These are phyloP conservation scores for Lepidopterella palustris DNA, from an alignment of 495 filamentous ascomycete species.

Conservation along the genomic window DNA sequence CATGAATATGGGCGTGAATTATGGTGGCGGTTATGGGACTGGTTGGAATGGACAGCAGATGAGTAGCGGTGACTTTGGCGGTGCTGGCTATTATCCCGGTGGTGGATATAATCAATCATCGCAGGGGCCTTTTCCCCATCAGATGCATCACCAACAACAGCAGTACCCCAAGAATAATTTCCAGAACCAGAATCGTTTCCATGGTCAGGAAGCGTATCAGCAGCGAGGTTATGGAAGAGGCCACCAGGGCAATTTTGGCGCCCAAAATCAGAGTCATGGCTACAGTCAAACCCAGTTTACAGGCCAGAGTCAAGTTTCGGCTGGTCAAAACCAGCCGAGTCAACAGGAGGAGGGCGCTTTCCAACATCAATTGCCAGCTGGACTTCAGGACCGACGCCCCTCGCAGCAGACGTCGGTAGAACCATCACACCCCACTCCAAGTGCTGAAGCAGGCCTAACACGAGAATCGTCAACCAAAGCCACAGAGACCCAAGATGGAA, in stretches of 20 bases:
- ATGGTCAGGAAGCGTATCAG: slow-evolving; percentile 41
- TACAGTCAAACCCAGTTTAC: background rate
- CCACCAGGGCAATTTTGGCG: slow-evolving; percentile 54
- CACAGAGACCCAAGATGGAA: background rate
- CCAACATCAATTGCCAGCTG: slow-evolving; percentile 2
- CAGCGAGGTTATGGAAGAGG: slow-evolving; percentile 20
- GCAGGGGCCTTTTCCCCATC: slow-evolving; percentile 46
- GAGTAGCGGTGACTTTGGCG: slow-evolving; percentile 80
- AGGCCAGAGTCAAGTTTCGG: background rate
- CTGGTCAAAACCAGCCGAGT: background rate
- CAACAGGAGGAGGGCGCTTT: background rate
- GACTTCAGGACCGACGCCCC: background rate
- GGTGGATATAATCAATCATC: slow-evolving; percentile 61
- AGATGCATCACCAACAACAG: slow-evolving; percentile 48
- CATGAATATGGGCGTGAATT: slow-evolving; percentile 80
- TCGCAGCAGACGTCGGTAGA: background rate
- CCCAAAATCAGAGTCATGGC: background rate
- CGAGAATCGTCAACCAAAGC: background rate
- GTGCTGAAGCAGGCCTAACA: background rate
- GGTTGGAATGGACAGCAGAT: slow-evolving; percentile 66
- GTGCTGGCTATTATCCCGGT: slow-evolving; percentile 58
- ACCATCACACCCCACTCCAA: background rate
- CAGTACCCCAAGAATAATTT: slow-evolving; percentile 51
- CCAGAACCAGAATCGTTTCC: slow-evolving; percentile 40
- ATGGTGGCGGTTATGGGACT: slow-evolving; percentile 28